Evolutionary conservation across 139 green algal genomes (phyloP).

Genomic region (Tetradesmus obliquus): DNA sequence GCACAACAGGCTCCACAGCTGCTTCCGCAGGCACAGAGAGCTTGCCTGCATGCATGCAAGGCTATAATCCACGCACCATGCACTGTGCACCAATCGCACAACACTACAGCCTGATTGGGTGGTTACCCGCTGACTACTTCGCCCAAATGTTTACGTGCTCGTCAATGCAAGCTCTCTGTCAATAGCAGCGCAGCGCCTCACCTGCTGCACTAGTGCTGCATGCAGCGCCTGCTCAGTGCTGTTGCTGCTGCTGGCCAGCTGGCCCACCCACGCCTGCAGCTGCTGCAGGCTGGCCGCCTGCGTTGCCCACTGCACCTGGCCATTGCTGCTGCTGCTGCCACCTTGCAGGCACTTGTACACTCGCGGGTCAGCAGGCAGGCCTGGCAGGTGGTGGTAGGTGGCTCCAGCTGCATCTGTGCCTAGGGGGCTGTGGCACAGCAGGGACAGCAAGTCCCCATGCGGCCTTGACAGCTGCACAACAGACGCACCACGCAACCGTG

Average conservation of each 20-base stretch:
- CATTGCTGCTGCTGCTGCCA: background rate
- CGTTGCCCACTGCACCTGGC: background rate
- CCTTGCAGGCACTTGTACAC: background rate
- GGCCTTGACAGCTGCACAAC: background rate
- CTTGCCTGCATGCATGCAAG: background rate
- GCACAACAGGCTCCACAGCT: background rate
- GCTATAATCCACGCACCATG: background rate
- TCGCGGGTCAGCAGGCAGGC: background rate
- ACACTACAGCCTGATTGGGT: no score
- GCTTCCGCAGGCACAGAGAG: background rate
- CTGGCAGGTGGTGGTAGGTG: background rate
- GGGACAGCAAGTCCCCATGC: background rate
- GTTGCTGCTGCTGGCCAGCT: background rate
- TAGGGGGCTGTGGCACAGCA: background rate
- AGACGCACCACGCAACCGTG: background rate
- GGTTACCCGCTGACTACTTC: no score
- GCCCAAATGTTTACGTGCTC: no score
- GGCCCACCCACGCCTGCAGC: background rate
- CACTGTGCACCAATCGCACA: no score
- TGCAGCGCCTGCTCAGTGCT: background rate
- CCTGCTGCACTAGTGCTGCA: background rate
- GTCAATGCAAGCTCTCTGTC: no score
- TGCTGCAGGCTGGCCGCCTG: background rate
- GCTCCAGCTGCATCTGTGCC: background rate
- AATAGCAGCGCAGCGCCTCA: background rate